These are phyloP conservation scores for Hypoxylon fuscum DNA, from an alignment of 495 filamentous ascomycete species.

Conservation along the genomic window DNA sequence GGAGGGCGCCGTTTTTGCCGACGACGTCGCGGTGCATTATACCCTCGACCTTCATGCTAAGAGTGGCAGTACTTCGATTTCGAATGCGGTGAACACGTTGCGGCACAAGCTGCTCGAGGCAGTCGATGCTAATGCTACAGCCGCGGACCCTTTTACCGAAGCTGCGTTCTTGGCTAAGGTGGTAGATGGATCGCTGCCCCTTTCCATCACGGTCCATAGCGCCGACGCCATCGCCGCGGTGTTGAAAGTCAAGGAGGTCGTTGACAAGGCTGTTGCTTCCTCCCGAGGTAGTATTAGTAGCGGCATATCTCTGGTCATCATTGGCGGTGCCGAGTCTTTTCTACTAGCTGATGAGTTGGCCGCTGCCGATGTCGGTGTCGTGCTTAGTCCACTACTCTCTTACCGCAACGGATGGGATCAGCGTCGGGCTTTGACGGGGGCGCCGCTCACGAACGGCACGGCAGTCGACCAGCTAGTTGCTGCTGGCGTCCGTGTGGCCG, in stretches of 20 bases:
- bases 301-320: slow-evolving; percentile 51
- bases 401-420: slow-evolving; percentile 58
- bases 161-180: slow-evolving; percentile 50
- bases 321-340: slow-evolving; percentile 60
- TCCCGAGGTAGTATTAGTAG: slow-evolving; percentile 12
- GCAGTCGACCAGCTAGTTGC: slow-evolving; percentile 55
- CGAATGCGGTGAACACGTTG: slow-evolving; percentile 50
- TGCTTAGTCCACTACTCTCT: slow-evolving; percentile 56
- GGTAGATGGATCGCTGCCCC: slow-evolving; percentile 45
- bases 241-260: slow-evolving; percentile 49
- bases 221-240: slow-evolving; percentile 55
- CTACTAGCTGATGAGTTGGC: slow-evolving; percentile 59
- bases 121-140: slow-evolving; percentile 39
- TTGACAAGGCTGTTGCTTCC: slow-evolving; percentile 43
- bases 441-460: slow-evolving; percentile 63
- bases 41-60: slow-evolving; percentile 49
- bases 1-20: slow-evolving; percentile 48
- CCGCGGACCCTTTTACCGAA: slow-evolving; percentile 51
- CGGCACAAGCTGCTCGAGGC: slow-evolving; percentile 55
- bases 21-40: slow-evolving; percentile 57
- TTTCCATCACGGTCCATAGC: slow-evolving; percentile 56
- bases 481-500: slow-evolving; percentile 55
- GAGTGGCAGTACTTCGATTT: slow-evolving; percentile 49
- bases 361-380: slow-evolving; percentile 54
- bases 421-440: slow-evolving; percentile 56